Conservation (phyloP, 2,329 filamentous ascomycete genomes). For the Metarhizium sp. region DNA sequence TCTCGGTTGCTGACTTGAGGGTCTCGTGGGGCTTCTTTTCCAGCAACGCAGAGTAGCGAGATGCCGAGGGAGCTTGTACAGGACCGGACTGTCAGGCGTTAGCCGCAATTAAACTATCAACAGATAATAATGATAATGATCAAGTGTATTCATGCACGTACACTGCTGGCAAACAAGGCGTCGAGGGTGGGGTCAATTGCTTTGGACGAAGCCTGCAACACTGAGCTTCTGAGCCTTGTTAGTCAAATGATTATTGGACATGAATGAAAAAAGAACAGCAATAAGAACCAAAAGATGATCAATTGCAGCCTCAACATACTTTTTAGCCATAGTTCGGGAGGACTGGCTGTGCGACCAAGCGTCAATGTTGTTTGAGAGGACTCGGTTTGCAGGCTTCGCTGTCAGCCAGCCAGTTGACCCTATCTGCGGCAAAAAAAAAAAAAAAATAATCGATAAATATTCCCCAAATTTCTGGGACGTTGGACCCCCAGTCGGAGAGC, state of each 20-base stretch:
- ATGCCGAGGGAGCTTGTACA: conserved; percentile 33
- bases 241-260: conserved; percentile 9
- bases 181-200: conserved; percentile 59
- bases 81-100: conserved; percentile 36
- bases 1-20: conserved; percentile 13
- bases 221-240: conserved; percentile 16
- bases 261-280: background rate
- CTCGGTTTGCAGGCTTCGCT: too few species aligned
- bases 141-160: conserved; percentile 34
- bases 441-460: conserved; percentile 1
- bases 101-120: background rate
- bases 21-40: conserved; percentile 18
- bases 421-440: background rate
- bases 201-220: conserved; percentile 37
- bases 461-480: background rate
- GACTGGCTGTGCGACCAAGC: background rate
- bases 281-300: background rate
- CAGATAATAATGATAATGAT: background rate
- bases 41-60: conserved; percentile 32
- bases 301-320: conserved; percentile 10
- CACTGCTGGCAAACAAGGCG: conserved; percentile 63
- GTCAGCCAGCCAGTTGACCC: background rate
- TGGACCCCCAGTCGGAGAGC: background rate
- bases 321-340: conserved; percentile 12
- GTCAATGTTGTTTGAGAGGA: background rate